phyloP scores from a whole-genome alignment of 176 grass and related monocot species.

The Oryza coarctata region DNA sequence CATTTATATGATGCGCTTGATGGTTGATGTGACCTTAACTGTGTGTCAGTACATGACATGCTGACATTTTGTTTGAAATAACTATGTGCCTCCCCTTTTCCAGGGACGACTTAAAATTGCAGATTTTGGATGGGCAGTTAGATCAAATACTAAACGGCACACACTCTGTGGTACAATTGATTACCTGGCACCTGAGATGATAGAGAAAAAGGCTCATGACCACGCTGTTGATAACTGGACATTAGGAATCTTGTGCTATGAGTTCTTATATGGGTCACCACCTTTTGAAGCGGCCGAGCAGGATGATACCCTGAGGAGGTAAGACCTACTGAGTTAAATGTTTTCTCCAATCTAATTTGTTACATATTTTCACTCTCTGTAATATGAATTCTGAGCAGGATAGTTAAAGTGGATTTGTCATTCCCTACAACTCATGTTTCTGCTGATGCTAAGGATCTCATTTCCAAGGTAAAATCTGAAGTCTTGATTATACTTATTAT shows the following conservation, averaged over 20 bases:
- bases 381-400: slow-evolving; percentile 61
- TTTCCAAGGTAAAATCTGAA: slow-evolving; percentile 58
- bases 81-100: slow-evolving; percentile 16
- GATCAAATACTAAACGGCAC: slow-evolving; percentile 69
- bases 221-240: slow-evolving; percentile 97
- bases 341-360: background rate
- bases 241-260: slow-evolving; percentile 84
- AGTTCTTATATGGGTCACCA: slow-evolving; percentile 84
- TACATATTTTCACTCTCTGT: background rate
- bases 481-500: background rate
- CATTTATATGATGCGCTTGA: background rate
- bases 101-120: slow-evolving; percentile 93
- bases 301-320: slow-evolving; percentile 66
- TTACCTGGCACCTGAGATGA: slow-evolving; percentile 92
- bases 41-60: background rate
- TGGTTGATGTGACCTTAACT: background rate
- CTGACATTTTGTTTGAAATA: background rate
- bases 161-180: slow-evolving; percentile 95
- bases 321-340: background rate
- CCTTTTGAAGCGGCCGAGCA: slow-evolving; percentile 80
- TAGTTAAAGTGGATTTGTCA: slow-evolving; percentile 72
- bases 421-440: slow-evolving; percentile 72
- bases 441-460: slow-evolving; percentile 81
- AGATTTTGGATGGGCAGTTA: slow-evolving; percentile 94
- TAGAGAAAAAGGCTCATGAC: slow-evolving; percentile 86